Conservation (phyloP, 306 rosid species). For the Quercus mongolica region DNA sequence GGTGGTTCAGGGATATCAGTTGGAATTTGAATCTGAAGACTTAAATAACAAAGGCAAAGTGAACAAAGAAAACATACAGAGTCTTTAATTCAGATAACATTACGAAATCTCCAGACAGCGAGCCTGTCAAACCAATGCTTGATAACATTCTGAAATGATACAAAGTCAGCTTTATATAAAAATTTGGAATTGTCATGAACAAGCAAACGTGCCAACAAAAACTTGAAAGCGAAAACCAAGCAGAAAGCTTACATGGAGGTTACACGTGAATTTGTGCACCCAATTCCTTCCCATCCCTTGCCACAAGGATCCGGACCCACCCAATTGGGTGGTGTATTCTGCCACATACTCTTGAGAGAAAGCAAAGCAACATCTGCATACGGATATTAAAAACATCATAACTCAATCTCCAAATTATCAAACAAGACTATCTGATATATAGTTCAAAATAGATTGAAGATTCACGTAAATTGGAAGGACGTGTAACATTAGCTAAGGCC, state of each 20-base stretch:
- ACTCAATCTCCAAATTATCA: too few species aligned
- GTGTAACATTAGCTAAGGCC: too few species aligned
- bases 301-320: constrained; percentile 38
- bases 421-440: too few species aligned
- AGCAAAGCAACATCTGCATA: constrained; percentile 29
- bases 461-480: too few species aligned
- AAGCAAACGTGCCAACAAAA: neutral
- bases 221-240: neutral
- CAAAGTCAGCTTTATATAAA: constrained; percentile 1
- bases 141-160: constrained; percentile 33
- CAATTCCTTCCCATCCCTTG: constrained; percentile 43
- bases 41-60: neutral
- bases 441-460: too few species aligned
- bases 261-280: constrained; percentile 33
- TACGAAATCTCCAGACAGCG: constrained; percentile 44
- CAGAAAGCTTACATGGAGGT: constrained; percentile 37
- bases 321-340: constrained; percentile 42
- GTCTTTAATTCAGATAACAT: constrained; percentile 32
- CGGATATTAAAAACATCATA: too few species aligned
- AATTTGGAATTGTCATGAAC: constrained; percentile 3
- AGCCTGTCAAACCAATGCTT: constrained; percentile 33
- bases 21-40: too few species aligned
- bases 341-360: constrained; percentile 27
- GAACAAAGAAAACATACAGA: constrained; percentile 31
- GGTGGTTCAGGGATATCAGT: too few species aligned